Evolutionary conservation across 176 grass and related monocot genomes (phyloP).

Genomic region (Olyra latifolia): DNA sequence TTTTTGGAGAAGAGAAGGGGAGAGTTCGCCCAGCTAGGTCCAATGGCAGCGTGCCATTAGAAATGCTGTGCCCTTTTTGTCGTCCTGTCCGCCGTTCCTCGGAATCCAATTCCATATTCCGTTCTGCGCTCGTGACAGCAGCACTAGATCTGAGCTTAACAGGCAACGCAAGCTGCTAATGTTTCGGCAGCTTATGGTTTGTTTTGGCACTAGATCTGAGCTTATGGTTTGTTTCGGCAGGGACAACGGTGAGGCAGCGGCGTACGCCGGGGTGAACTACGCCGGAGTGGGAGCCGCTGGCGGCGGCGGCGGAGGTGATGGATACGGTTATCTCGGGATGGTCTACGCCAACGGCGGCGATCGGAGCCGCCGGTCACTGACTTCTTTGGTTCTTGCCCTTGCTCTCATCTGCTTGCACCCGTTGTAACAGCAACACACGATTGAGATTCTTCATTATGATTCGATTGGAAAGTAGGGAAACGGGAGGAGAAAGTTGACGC

Average conservation of each 20-base stretch:
- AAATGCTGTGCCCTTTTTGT: not conserved
- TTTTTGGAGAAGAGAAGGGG: not conserved
- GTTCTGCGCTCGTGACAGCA: not conserved
- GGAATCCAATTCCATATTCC: slow-evolving; percentile 37
- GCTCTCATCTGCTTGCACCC: slow-evolving; percentile 31
- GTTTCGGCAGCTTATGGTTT: not conserved
- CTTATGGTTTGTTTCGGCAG: slow-evolving; percentile 19
- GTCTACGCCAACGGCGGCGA: slow-evolving; percentile 44
- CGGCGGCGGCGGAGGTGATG: not conserved
- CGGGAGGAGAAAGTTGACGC: not conserved
- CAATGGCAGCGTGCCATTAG: not conserved
- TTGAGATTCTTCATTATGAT: slow-evolving; percentile 35
- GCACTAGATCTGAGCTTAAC: slow-evolving; percentile 40
- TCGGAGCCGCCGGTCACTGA: not conserved
- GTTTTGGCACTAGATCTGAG: slow-evolving; percentile 43
- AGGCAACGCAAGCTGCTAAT: not conserved
- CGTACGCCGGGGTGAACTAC: slow-evolving; percentile 44
- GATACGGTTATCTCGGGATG: slow-evolving; percentile 54
- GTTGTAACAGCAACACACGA: slow-evolving; percentile 24
- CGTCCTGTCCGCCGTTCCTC: slow-evolving; percentile 1
- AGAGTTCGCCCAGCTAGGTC: not conserved
- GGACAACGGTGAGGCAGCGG: slow-evolving; percentile 39
- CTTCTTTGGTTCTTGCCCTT: not conserved
- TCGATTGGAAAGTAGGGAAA: slow-evolving; percentile 35
- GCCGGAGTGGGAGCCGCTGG: slow-evolving; percentile 31